A percentile compares a stretch with the other conserved stretches of the same genome.
phyloP scores from a whole-genome alignment of 1,284 basidiomycete genomes.

The Fomitopsis pinicola region DNA sequence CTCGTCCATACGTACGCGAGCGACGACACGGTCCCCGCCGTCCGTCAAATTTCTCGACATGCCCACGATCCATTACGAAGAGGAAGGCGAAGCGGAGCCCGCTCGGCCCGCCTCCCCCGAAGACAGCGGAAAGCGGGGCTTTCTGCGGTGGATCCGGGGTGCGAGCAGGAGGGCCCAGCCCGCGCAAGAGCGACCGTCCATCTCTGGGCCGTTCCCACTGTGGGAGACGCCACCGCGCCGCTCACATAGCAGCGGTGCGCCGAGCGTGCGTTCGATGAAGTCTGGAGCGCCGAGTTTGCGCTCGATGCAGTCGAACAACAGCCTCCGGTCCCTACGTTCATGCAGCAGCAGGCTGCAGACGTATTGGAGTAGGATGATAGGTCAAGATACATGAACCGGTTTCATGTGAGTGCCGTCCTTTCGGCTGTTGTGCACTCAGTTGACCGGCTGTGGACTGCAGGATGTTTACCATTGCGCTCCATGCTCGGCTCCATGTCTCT shows the following conservation, averaged over 20 bases:
- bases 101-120: slow-evolving; percentile 12
- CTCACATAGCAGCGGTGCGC: slow-evolving; percentile 11
- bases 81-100: slow-evolving; percentile 16
- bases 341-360: slow-evolving; percentile 27
- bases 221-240: slow-evolving; percentile 23
- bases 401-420: neutral
- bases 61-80: slow-evolving; percentile 33
- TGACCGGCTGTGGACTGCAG: neutral
- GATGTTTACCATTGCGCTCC: neutral
- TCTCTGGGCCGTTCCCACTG: slow-evolving; percentile 33
- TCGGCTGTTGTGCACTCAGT: neutral
- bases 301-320: slow-evolving; percentile 22
- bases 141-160: slow-evolving; percentile 20
- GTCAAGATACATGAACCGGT: slow-evolving; percentile 14
- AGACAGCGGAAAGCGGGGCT: slow-evolving; percentile 19
- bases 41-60: slow-evolving; percentile 42
- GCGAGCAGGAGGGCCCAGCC: slow-evolving; percentile 13
- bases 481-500: neutral
- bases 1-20: slow-evolving; percentile 29
- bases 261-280: slow-evolving; percentile 1
- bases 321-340: slow-evolving; percentile 24
- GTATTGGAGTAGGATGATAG: slow-evolving; percentile 23
- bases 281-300: slow-evolving; percentile 17
- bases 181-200: slow-evolving; percentile 22
- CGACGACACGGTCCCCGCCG: slow-evolving; percentile 28